Base-by-base conservation (phyloP, 2,329 filamentous ascomycete species). In the Fusarium anguioides region DNA sequence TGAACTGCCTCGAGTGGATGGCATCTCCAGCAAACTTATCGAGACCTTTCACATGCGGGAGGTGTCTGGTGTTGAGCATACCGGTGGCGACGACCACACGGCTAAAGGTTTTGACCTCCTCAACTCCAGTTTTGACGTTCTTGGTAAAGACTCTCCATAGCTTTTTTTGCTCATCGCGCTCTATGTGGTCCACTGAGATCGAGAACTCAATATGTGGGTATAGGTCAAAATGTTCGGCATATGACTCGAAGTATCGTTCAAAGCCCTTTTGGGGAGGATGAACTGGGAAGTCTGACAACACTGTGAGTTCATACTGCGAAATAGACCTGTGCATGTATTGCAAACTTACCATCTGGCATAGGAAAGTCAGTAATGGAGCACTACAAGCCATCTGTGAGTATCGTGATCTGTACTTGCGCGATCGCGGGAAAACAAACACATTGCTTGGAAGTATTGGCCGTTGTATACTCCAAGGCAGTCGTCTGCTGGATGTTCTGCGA, bases 1-100 rank as follows among this genome's bases (percentile, higher is more conserved):
- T 77, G 52, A 78, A 80, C 18, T 74, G 66, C 20, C 78, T 74
- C 0, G 78, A 77, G 63, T 85, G 82, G 4, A 83, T 74, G 12
- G 78, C 59, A 4, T 74, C 70, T 4, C 81, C 81, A 33, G 75
- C 52, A 54, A 82, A 83, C 26, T 74, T 75, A 6, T 81, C 78
- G 14, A 77, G 69, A 1, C 76, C 79, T 27, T 76, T 74, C n/a
- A 82, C 70, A 1, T 71, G 37, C 8, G 80, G 80, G 57, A 76
- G 70, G 8, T 76, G 74, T 11, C 77, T 76, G 31, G 51, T 70
- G 65, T 46, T 78, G 71, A 62, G 79, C 71, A 54, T 76, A 72
- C 49, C 79, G 53, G 63, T 78, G 55, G 68, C 76, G 21, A 81
- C 59, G 5, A 77, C 75, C 15, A 81, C 74, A 31, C 79, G 79